Conservation (phyloP, 208 protist species). For the Porcisia hertigi region DNA sequence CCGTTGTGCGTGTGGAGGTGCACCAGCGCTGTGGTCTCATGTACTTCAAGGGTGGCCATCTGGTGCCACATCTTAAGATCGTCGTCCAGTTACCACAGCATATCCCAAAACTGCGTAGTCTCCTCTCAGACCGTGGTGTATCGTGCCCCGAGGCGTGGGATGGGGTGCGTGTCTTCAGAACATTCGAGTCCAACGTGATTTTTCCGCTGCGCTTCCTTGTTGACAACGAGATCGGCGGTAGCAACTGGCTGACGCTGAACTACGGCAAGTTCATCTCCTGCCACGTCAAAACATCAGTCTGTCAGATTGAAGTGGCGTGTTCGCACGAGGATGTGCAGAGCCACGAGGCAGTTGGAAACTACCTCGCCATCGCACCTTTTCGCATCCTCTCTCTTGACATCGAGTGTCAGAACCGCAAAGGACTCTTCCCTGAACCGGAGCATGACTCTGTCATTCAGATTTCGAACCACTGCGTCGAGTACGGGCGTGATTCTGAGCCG, state of each 20-base stretch:
- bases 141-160: slow-evolving; percentile 74
- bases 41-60: slow-evolving; percentile 64
- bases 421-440: slow-evolving; percentile 98
- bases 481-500: slow-evolving; percentile 67
- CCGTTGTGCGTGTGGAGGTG: slow-evolving; percentile 80
- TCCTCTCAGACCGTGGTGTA: slow-evolving; percentile 81
- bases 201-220: slow-evolving; percentile 99
- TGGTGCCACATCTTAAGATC: slow-evolving; percentile 76
- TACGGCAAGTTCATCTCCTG: slow-evolving; percentile 50
- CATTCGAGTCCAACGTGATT: slow-evolving; percentile 99
- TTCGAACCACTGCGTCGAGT: slow-evolving; percentile 95
- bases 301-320: slow-evolving; percentile 94
- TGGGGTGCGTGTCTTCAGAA: slow-evolving; percentile 85
- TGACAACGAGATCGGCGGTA: slow-evolving; percentile 95
- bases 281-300: slow-evolving; percentile 61
- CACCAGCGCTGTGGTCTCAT: slow-evolving; percentile 83
- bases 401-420: slow-evolving; percentile 98
- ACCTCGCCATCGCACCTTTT: slow-evolving; percentile 97
- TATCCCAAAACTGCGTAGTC: slow-evolving; percentile 83
- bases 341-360: slow-evolving; percentile 89
- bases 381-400: slow-evolving; percentile 99
- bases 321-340: slow-evolving; percentile 87
- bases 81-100: slow-evolving; percentile 90
- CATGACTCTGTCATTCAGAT: slow-evolving; percentile 99
- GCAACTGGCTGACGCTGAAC: slow-evolving; percentile 94